phyloP scores from a whole-genome alignment of 2,329 filamentous ascomycete genomes.

The Fusarium hostae region DNA sequence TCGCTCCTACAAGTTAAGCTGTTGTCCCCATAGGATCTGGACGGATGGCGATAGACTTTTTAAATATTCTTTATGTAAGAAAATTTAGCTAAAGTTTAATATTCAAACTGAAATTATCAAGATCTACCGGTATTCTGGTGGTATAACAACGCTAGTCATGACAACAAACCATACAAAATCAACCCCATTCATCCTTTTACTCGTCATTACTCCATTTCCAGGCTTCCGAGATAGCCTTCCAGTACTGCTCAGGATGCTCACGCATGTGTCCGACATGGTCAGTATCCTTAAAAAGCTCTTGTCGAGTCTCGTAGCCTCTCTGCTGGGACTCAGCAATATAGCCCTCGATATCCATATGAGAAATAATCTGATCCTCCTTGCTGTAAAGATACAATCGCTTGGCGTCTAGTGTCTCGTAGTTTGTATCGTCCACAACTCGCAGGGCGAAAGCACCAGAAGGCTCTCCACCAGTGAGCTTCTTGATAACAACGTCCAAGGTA shows the following conservation, averaged over 20 bases:
- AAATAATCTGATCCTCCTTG: slow-evolving; percentile 66
- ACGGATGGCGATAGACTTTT: background rate
- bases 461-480: slow-evolving; percentile 52
- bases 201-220: slow-evolving; percentile 41
- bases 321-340: slow-evolving; percentile 60
- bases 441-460: slow-evolving; percentile 55
- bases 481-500: slow-evolving; percentile 49
- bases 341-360: slow-evolving; percentile 64
- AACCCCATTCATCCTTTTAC: background rate
- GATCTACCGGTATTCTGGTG: slow-evolving; percentile 2
- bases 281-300: slow-evolving; percentile 66
- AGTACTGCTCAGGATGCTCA: slow-evolving; percentile 67
- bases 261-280: slow-evolving; percentile 71
- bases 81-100: background rate
- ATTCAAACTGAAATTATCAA: background rate
- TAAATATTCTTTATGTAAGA: background rate
- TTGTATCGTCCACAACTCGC: slow-evolving; percentile 51
- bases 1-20: too few species aligned
- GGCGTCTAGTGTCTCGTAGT: slow-evolving; percentile 50
- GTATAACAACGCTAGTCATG: slow-evolving; percentile 26
- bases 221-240: slow-evolving; percentile 55
- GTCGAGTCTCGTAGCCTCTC: slow-evolving; percentile 61
- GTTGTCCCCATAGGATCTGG: fast-evolving
- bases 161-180: slow-evolving; percentile 4
- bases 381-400: slow-evolving; percentile 69